These are phyloP conservation scores for Clitoria ternatea DNA, from an alignment of 306 rosid species.

Conservation along the genomic window DNA sequence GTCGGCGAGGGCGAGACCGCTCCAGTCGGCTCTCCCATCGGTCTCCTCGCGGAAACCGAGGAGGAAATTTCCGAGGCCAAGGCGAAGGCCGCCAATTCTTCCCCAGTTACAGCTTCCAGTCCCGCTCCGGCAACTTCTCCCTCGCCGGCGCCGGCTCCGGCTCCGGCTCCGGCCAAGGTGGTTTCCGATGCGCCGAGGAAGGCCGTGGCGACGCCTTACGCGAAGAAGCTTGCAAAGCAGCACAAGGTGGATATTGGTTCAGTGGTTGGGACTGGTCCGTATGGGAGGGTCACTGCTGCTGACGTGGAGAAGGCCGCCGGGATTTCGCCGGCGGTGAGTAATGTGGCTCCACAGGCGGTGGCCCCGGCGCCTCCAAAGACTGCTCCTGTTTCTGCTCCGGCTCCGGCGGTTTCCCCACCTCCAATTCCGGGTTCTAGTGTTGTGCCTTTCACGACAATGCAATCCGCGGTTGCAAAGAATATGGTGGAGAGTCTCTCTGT, in stretches of 20 bases:
- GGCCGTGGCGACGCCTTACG: constrained; percentile 83
- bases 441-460: constrained; percentile 90
- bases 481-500: constrained; percentile 88
- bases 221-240: constrained; percentile 88
- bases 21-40: constrained; percentile 88
- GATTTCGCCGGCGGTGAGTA: constrained; percentile 43
- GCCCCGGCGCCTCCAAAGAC: constrained; percentile 33
- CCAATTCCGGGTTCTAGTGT: constrained; percentile 71
- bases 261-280: constrained; percentile 66
- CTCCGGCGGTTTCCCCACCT: constrained; percentile 17
- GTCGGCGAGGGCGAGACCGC: constrained; percentile 79
- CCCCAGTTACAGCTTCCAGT: constrained; percentile 36
- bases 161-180: constrained; percentile 36
- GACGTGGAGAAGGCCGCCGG: constrained; percentile 85
- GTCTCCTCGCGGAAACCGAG: constrained; percentile 64
- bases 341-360: constrained; percentile 24
- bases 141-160: constrained; percentile 6
- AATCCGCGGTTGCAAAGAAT: constrained; percentile 78
- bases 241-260: constrained; percentile 69
- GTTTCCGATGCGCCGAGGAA: constrained; percentile 47
- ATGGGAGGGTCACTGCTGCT: constrained; percentile 68
- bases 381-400: background rate
- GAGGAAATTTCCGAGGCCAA: constrained; percentile 72
- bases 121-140: constrained; percentile 28
- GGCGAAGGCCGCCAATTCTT: constrained; percentile 54